A percentile compares a stretch with the other conserved stretches of the same genome.
Conservation (phyloP, 495 filamentous ascomycete genomes). For the Penicillium malachiteum region DNA sequence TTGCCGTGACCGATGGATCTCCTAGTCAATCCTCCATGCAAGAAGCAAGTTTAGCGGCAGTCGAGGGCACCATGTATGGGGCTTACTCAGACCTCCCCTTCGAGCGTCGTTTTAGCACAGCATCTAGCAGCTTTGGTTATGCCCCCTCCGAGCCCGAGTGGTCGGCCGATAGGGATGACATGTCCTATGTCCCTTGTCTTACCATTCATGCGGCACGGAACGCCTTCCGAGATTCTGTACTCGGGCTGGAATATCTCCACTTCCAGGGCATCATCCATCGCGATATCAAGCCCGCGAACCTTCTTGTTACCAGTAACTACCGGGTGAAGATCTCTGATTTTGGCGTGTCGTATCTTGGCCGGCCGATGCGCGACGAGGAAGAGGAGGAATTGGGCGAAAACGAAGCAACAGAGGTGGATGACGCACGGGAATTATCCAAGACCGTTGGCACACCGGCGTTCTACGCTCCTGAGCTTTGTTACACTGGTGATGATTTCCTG, state of each 20-base stretch:
- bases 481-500: slow-evolving; percentile 57
- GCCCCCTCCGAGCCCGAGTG: slow-evolving; percentile 57
- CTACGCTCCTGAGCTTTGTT: slow-evolving; percentile 97
- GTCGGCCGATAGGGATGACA: slow-evolving; percentile 66
- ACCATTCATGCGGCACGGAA: slow-evolving; percentile 81
- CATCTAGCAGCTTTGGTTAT: slow-evolving; percentile 50
- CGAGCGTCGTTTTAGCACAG: slow-evolving; percentile 48
- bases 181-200: slow-evolving; percentile 86
- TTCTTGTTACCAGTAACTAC: slow-evolving; percentile 80
- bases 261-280: slow-evolving; percentile 96
- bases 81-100: slow-evolving; percentile 58
- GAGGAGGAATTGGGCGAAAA: slow-evolving; percentile 79
- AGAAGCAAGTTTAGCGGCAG: slow-evolving; percentile 48
- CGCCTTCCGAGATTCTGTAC: slow-evolving; percentile 88
- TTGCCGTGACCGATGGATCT: slow-evolving; percentile 33
- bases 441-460: slow-evolving; percentile 97
- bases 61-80: slow-evolving; percentile 77
- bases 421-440: slow-evolving; percentile 92
- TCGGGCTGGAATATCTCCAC: slow-evolving; percentile 93
- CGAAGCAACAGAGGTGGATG: slow-evolving; percentile 79
- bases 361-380: slow-evolving; percentile 73
- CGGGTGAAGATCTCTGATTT: slow-evolving; percentile 99
- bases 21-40: slow-evolving; percentile 48
- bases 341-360: slow-evolving; percentile 93
- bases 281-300: slow-evolving; percentile 98